These are phyloP conservation scores for Ballota nigra DNA, from an alignment of 257 asterid genomes.

Conservation along the genomic window DNA sequence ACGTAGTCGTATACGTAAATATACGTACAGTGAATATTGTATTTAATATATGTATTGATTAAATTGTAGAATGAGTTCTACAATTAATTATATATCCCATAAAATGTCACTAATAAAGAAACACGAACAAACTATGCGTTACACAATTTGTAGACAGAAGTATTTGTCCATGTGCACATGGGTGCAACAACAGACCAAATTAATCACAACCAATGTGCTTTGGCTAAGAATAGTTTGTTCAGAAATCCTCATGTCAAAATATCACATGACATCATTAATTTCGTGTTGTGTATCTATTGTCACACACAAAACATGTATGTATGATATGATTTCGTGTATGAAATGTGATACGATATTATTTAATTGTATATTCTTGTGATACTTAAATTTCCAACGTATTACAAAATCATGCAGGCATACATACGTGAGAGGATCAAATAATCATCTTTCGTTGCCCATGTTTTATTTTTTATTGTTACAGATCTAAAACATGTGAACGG, in stretches of 20 bases:
- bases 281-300: not conserved
- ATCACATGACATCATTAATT: not conserved
- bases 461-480: too few relatives aligned
- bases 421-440: too few relatives aligned
- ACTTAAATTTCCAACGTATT: too few relatives aligned
- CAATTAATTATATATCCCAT: not conserved
- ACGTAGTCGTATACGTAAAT: too few relatives aligned
- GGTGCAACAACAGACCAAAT: conserved; percentile 21
- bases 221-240: not conserved
- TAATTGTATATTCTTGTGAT: too few relatives aligned
- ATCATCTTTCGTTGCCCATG: too few relatives aligned
- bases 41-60: not conserved
- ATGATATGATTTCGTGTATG: too few relatives aligned
- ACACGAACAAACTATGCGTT: conserved; percentile 5
- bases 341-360: too few relatives aligned
- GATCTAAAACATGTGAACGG: too few relatives aligned
- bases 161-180: conserved; percentile 13
- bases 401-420: too few relatives aligned
- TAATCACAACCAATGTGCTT: not conserved
- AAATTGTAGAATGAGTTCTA: not conserved
- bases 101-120: not conserved
- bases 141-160: not conserved
- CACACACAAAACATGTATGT: not conserved
- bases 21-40: too few relatives aligned
- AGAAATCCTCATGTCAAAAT: not conserved